Base-by-base conservation (phyloP, 305 asterid genomes). In the Fraxinus sp. region DNA sequence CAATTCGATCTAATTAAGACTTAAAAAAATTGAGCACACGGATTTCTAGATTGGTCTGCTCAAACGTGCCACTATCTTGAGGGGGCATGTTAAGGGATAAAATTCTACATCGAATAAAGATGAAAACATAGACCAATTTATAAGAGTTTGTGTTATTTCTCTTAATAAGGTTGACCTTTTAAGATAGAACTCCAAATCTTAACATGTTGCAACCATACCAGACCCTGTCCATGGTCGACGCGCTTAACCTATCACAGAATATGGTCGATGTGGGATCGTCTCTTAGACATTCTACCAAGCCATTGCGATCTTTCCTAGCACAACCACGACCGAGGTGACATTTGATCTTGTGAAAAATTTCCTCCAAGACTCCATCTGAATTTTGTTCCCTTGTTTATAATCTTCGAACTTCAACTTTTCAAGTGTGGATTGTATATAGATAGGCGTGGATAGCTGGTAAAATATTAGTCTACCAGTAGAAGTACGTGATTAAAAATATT, bases 171-270 rank as follows among this genome's bases (percentile, higher is more conserved):
- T 28, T 28, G 32, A 28, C 32, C 2, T 28, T 28, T 28, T 28
- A 28, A 28, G 32, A 28, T 28, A 3, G 2, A 28, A 28, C 32
- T 3, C 32, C 32, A 28, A 28, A 28, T 28, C 32, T 28, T 28
- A 28, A 28, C 32, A 28, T 2, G 32, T 82, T 91, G 16, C 95
- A 90, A 68, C 92, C 93, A 26, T 96, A 96, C 85, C 97, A 93
- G 87, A 96, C 99, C 1, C 1, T 89, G 7, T 91, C 97, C 0
- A 96, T 96, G 99, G 91, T 90, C 18, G 97, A 96, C 86, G 93
- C 93, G 98, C 94, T 96, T 55, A 89, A 77, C 59, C 80, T 91
- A 80, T 94, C 98, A 4, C 99, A 96, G 78, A 91, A 97, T 2
- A 79, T 89, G 97, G 8, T 83, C 52, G 68, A 88, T 5, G 90